Evolutionary conservation across 2,329 filamentous ascomycete genomes (phyloP), one percentile per base, ranked within the genome.

Genomic region (Talaromyces verruculosus): DNA sequence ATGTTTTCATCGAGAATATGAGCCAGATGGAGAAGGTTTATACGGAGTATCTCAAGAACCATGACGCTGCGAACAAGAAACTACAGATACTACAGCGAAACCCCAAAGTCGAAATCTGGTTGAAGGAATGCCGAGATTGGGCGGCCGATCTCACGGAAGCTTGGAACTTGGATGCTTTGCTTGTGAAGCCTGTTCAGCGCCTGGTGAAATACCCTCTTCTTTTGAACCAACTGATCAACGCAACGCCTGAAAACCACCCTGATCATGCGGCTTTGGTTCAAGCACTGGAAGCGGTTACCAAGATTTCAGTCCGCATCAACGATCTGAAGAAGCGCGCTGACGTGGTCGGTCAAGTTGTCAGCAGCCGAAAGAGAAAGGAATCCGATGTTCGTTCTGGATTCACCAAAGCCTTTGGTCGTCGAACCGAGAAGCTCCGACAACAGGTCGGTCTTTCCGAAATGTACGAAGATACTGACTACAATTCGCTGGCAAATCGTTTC

Each of bases 151-250:
- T 99, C 69, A 99, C 95, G 0, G 88, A 89, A 30, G 94, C 95
- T 0, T 99, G 95, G 95, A 91, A 96, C 77, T 79, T 99, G 67
- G 93, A 97, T 77, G 96, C 95, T 0, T 83, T 99, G n/a, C 85
- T 99, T 22, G 94, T 99, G 74, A 99, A 99, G 78, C 95, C 95
- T 1, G 93, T 96, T 77, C 95, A 99, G 79, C 88, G 95, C 58
- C 89, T 98, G 68, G 89, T 94, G 39, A 97, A 97, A 74, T 99
- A 98, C 74, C 93, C 93, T 3, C 88, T 97, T 55, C 83, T 99
- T 47, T 87, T 99, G 53, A 87, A 88, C 39, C 89, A 93, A 65
- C 83, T 99, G 11, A 83, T 96, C 28, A 88, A 93, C 68, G 86
- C 89, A 65, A 98, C 94, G 0, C 89, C 91, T 0, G 79, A 84